Percentiles rank a stretch among this genome's conserved stretches.
These are phyloP conservation scores for Quercus lobata DNA, from an alignment of 331 rosid genomes.

Conservation along the genomic window DNA sequence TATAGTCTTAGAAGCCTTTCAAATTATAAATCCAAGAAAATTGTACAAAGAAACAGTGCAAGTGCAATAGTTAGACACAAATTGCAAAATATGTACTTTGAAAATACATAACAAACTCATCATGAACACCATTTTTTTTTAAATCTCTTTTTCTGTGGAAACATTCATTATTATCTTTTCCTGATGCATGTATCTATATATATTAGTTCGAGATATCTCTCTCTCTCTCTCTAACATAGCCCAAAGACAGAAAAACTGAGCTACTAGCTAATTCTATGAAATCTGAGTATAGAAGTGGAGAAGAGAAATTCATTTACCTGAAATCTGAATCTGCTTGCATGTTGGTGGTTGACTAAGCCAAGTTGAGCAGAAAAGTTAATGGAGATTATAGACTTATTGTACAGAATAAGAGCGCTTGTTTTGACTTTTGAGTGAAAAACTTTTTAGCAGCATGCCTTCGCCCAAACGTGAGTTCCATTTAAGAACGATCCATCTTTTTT, in stretches of 20 bases:
- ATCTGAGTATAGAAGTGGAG: background rate
- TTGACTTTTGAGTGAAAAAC: too few relatives aligned
- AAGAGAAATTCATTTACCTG: background rate
- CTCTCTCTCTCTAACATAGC: background rate
- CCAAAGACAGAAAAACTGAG: background rate
- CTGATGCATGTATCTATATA: background rate
- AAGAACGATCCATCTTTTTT: background rate
- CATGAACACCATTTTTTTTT: background rate
- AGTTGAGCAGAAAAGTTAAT: background rate
- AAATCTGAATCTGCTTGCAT: background rate
- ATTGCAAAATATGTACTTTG: background rate
- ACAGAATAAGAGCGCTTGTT: too few relatives aligned
- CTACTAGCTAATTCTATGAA: background rate
- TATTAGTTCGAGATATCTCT: background rate
- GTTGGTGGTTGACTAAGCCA: background rate
- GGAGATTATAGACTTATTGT: too few relatives aligned
- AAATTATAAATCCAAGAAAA: background rate
- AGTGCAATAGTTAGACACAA: background rate
- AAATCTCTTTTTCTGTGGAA: background rate
- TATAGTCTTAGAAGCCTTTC: background rate
- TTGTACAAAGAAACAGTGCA: background rate
- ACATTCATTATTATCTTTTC: background rate
- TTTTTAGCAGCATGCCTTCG: background rate
- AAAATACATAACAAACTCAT: background rate
- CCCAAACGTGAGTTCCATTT: background rate